Evolutionary conservation across 805 yeast species (phyloP), one percentile per base, ranked within the genome.

Genomic region (Naumovozyma baii): DNA sequence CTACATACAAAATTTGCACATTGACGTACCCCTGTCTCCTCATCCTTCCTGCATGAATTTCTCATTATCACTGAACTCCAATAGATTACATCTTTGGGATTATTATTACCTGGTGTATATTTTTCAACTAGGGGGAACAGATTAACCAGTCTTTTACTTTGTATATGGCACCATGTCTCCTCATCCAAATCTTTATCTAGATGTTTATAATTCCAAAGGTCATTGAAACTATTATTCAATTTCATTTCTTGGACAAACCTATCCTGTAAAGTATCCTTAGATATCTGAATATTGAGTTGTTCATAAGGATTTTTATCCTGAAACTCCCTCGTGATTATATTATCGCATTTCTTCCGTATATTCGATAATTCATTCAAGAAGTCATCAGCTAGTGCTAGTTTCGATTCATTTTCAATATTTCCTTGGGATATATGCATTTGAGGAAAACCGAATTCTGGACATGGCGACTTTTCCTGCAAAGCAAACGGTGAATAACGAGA

Each of bases 11-110:
- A 83, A 57, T 80, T 81, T 1, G 96, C 96, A 62, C 98, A 90
- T 63, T 92, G 97, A 39, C 97, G 72, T 22, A 90, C 82, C 1
- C 96, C 96, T 14, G 81, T 73, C 33, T 72, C 60, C 55, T 88
- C 96, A 58, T 90, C 92, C 53, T 88, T 79, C 41, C 96, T 74
- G 57, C 96, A 90, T 1, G 95, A 87, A 60, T 92, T 92, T 40
- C 97, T 71, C 88, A 92, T 92, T 31, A 88, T 86, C n/a, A 90
- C 95, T 3, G 95, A 92, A 2, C 96, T 85, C 98, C 98, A 90
- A 61, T 88, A 87, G 49, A 83, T 80, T 69, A 87, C 77, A 49
- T 88, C 96, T 33, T 80, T 74, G 3, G 85, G 76, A 48, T 81
- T 75, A n/a, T 14, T n/a, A 29, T 29, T 29, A 14, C 31, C 15